phyloP scores from a whole-genome alignment of 2,329 filamentous ascomycete species.

The Botrytis elliptica region DNA sequence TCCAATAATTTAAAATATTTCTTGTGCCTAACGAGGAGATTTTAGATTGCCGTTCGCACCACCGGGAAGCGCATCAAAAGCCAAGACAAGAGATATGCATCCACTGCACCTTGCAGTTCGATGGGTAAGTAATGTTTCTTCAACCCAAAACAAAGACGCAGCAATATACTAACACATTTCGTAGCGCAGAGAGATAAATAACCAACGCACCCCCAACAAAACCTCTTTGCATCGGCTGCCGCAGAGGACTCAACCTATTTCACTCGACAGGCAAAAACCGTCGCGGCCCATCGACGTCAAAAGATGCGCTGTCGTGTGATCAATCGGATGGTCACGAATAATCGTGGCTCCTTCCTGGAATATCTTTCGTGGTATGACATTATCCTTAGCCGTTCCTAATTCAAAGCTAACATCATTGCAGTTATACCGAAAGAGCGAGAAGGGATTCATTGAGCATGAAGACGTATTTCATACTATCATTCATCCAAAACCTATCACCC shows the following conservation, averaged over 20 bases:
- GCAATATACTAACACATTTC: background rate
- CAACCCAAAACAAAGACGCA: background rate
- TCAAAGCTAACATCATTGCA: background rate
- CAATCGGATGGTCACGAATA: background rate
- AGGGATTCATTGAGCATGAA: background rate
- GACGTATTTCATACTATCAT: background rate
- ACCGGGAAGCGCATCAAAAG: background rate
- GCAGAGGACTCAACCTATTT: background rate
- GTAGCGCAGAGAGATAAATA: background rate
- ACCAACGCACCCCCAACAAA: background rate
- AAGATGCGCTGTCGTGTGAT: background rate
- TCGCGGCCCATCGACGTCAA: too few species aligned
- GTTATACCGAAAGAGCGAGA: background rate
- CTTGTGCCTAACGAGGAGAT: background rate
- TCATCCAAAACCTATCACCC: background rate
- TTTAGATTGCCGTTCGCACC: background rate
- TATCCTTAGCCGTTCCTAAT: background rate
- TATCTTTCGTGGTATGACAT: background rate
- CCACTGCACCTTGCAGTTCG: background rate
- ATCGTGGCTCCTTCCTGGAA: too few species aligned
- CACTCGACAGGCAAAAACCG: background rate
- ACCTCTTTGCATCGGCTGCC: background rate
- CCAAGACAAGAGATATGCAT: background rate
- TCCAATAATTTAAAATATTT: background rate
- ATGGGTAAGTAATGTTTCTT: background rate